Evolutionary conservation across 2,329 filamentous ascomycete genomes (phyloP), one percentile per base, ranked within the genome.

Genomic region (Phoma herbarum): DNA sequence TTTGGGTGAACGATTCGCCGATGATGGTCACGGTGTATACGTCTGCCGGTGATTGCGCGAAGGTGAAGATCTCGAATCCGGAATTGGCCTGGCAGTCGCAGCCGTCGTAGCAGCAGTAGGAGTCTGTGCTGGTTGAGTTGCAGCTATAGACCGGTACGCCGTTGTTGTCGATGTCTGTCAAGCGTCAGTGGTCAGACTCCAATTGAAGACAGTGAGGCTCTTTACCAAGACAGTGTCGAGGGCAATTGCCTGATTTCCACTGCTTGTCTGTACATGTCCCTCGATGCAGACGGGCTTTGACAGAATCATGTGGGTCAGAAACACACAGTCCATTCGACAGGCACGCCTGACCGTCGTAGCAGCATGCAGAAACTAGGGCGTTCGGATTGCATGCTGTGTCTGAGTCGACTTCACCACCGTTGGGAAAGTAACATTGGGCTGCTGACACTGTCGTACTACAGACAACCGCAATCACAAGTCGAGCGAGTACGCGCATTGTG

Each of bases 271-370:
- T 72, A 52, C 70, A 73, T 5, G 70, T 73, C 20, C 70, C 70
- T 39, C 70, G 60, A 49, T 72, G 68, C 1, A 66, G 43, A 42
- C 66, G 65, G 25, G 66, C 60, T 39, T 64, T 58, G 0, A 42
- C 59, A n/a, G 54, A 47, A 31, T 66, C 59, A 37, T 69, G 65
- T 14, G 70, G 69, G 31, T 72, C 66, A 18, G 66, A 68, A 3
- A 70, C 67, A 46, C 68, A 72, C 29, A 73, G 67, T 9, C 69
- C 70, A 23, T 73, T 73, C 18, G 68, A 71, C n/a, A 73, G 62
- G 55, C 70, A 73, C 12, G 70, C 69, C 62, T 73, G 70, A 16
- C 65, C 59, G 14, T 71, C 61, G 41, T 58, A 73, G 48, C 70
- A 72, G 51, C 68, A 73, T 1, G 64, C 61, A 9, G 68, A 70